These are phyloP conservation scores for Tillandsia leiboldiana DNA, from an alignment of 176 grass and related monocot genomes.

Conservation along the genomic window DNA sequence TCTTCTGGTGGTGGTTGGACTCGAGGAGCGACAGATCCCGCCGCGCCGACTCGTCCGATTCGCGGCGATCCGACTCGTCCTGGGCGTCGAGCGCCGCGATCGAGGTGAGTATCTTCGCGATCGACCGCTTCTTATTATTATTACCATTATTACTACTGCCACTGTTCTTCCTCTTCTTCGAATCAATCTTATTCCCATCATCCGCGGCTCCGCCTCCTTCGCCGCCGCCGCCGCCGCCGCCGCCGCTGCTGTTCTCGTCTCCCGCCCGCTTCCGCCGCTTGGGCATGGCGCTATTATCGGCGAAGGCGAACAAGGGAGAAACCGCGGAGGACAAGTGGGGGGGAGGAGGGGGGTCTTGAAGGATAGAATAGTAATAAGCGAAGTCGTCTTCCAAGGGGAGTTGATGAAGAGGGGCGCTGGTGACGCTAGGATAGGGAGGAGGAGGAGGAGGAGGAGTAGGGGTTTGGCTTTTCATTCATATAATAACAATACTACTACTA, in stretches of 20 bases:
- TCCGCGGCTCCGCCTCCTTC: too few relatives aligned
- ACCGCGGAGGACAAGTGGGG: neutral
- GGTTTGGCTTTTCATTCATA: neutral
- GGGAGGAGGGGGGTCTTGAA: neutral
- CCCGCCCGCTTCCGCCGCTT: conserved; percentile 23
- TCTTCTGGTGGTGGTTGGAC: neutral
- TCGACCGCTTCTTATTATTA: neutral
- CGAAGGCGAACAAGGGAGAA: neutral
- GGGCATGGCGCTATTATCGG: conserved; percentile 15
- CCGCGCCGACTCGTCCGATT: conserved; percentile 17
- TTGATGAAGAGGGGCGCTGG: neutral
- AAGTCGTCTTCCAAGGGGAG: neutral
- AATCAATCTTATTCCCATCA: neutral
- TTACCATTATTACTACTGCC: neutral
- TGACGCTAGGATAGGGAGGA: neutral
- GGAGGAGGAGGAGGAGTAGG: neutral
- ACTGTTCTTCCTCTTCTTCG: neutral
- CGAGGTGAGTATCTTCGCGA: conserved; percentile 17
- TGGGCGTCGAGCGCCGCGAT: conserved; percentile 22
- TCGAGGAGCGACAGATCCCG: conserved; percentile 26
- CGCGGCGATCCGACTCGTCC: conserved; percentile 44
- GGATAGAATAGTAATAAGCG: neutral
- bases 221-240: neutral
- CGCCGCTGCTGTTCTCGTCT: neutral
- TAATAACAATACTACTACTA: too few relatives aligned